Base-by-base conservation (phyloP, 75 land plant species). In the Adiantum capillusveneris region DNA sequence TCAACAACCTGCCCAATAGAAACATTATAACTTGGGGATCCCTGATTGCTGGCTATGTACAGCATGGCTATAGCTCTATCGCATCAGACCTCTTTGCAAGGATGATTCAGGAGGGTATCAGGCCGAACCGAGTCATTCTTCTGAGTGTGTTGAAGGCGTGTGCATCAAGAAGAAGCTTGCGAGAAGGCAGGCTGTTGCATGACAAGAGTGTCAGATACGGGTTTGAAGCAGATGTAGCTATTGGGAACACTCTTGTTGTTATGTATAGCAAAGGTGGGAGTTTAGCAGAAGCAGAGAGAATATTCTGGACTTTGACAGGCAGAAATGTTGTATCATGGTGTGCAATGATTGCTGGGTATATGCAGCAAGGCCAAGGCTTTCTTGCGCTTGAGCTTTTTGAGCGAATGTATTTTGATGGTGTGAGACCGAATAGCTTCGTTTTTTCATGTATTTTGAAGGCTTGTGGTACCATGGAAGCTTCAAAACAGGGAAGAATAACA, bases 11-110 rank as follows among this genome's bases (percentile, higher is more conserved):
- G 75, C 67, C 59, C 46, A 62, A 68, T 20, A 72, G 73, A 53
- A 79, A 79, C 64, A 79, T 81, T 1, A 81, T 85, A 11, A 71
- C 82, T 9, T 85, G 88, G 88, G 82, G 79, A 0, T 64, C 73
- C 13, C 63, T 86, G 44, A 79, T 86, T 57, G 67, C 66, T 59
- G 85, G 83, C 1, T 77, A 57, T 46, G 67, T 69, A 21, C 79
- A 68, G 31, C 49, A 73, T 39, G 82, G 81, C 0, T 37, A 63
- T 41, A 64, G 68, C n/a, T 48, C 52, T 2, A 70, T 36, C 19
- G 41, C 80, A 0, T 20, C 72, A 17, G 26, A 28, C 18, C 59
- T 81, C 20, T 68, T 87, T 16, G 11, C 27, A 29, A 22, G 52
- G 27, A 87, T 87, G 87, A 46, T 68, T 12, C 17, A 11, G 31